Base-by-base conservation (phyloP, 129 eudicot genomes). In the Smallanthus sonchifolius region DNA sequence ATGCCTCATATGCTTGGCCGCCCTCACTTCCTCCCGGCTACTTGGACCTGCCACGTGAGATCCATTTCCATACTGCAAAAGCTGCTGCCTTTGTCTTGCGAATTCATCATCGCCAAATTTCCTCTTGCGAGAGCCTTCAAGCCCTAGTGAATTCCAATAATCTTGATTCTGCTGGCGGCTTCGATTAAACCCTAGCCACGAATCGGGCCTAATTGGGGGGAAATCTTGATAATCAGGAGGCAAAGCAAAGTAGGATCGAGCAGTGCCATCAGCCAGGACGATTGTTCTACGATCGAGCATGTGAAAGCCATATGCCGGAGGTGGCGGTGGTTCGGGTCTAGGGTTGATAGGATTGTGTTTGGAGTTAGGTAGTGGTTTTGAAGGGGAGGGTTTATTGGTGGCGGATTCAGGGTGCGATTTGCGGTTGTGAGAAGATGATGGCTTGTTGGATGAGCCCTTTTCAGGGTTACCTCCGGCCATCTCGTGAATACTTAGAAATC, bases 261-360 rank as follows among this genome's bases (percentile, higher is more conserved):
- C 96, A 40, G 83, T 84, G 13, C 93, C 93, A 32, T 94, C 99
- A 3, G 96, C 92, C 2, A 90, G 80, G 55, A 77, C 83, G 24
- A 91, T 88, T 4, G 91, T 85, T 69, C 99, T 81, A 7, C 99
- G 89, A 7, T 94, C 97, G n/a, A 94, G 96, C 96, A 91, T 86
- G 90, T 94, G 97, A 72, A 94, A 88, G 0, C 93, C 99, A 51
- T 94, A 90, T 0, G 97, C 72, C 13, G 96, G 97, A 34, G 96
- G 90, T 6, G 92, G 67, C 69, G 85, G 83, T 15, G 75, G 67
- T 10, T 54, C 68, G 9, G 83, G 83, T 24, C 30, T 24, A n/a
- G 55, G 19, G 32, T 84, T 83, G 55, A 55, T 69, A 10, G 75
- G 80, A 35, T 44, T 70, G 54, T 82, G 83, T 35, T 80, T 80